These are phyloP conservation scores for Cornus kousa DNA, from an alignment of 148 eudicot genomes.

Conservation along the genomic window DNA sequence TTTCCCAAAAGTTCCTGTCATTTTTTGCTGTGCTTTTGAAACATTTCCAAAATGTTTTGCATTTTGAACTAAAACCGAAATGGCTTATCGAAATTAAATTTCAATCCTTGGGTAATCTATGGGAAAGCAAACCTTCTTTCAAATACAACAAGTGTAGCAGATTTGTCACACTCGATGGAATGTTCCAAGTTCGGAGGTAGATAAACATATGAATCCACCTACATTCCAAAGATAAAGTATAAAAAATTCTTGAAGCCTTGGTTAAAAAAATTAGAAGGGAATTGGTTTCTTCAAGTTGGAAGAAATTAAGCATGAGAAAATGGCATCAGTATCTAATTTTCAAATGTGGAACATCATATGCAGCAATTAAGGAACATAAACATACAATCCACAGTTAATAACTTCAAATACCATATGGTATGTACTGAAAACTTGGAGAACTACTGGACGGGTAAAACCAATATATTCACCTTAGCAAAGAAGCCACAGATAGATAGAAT, in stretches of 20 bases:
- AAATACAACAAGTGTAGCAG: conserved; percentile 76
- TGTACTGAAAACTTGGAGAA: not conserved
- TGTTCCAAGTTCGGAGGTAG: conserved; percentile 74
- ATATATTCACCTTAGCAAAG: not conserved
- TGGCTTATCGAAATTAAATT: not conserved
- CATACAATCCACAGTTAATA: not conserved
- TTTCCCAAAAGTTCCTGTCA: not conserved
- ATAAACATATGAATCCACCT: conserved; percentile 97
- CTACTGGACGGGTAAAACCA: not conserved
- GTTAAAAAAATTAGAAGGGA: not conserved
- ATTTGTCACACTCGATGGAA: conserved; percentile 43
- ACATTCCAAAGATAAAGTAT: conserved; percentile 23
- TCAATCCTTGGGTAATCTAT: not conserved
- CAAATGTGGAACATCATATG: not conserved
- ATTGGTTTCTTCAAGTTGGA: not conserved
- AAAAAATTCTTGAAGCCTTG: not conserved
- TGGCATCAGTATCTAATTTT: not conserved
- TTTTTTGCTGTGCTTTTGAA: not conserved
- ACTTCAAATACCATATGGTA: not conserved
- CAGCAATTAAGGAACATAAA: not conserved
- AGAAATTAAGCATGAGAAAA: not conserved
- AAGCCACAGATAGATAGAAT: not conserved
- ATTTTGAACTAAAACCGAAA: too few species aligned
- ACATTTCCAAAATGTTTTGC: not conserved
- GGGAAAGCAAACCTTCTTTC: conserved; percentile 69